Conservation (phyloP, 2,329 filamentous ascomycete species). For the Plectosphaerella cucumerina region DNA sequence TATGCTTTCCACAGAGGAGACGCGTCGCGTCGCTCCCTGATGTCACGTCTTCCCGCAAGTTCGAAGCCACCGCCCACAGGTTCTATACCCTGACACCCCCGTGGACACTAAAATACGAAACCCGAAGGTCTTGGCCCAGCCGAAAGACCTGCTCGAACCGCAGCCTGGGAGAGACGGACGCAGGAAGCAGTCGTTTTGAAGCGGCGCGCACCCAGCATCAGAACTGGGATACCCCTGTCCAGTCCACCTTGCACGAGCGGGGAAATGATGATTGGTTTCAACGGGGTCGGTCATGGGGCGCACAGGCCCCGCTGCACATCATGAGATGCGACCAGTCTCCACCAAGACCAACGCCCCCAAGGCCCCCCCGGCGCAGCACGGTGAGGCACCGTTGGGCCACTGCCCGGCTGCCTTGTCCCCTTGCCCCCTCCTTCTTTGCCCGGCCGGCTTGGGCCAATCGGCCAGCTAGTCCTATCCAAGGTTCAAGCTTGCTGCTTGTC, state of each 20-base stretch:
- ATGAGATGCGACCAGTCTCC: constrained; percentile 9
- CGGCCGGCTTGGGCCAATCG: not conserved
- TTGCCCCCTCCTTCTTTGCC: not conserved
- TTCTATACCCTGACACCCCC: not conserved
- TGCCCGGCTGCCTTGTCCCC: not conserved
- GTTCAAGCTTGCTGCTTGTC: not conserved
- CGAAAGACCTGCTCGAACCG: not conserved
- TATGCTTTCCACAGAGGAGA: not conserved
- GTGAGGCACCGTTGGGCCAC: too few relatives aligned
- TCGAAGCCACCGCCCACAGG: too few relatives aligned
- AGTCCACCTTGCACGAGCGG: not conserved
- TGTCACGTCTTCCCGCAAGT: not conserved
- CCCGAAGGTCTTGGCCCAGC: not conserved
- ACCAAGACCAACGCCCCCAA: constrained; percentile 1
- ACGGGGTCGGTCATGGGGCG: constrained; percentile 4
- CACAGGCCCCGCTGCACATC: constrained; percentile 9
- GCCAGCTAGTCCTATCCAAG: not conserved
- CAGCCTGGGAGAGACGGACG: not conserved
- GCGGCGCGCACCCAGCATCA: not conserved
- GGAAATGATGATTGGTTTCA: constrained; percentile 6
- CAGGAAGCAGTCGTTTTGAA: constrained; percentile 4
- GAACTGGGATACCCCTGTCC: not conserved
- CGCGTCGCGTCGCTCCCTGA: not conserved
- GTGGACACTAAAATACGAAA: not conserved
- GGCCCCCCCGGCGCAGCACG: not conserved